Evolutionary conservation across 768 basidiomycete genomes (phyloP).

Genomic region (Scleroderma bovista): DNA sequence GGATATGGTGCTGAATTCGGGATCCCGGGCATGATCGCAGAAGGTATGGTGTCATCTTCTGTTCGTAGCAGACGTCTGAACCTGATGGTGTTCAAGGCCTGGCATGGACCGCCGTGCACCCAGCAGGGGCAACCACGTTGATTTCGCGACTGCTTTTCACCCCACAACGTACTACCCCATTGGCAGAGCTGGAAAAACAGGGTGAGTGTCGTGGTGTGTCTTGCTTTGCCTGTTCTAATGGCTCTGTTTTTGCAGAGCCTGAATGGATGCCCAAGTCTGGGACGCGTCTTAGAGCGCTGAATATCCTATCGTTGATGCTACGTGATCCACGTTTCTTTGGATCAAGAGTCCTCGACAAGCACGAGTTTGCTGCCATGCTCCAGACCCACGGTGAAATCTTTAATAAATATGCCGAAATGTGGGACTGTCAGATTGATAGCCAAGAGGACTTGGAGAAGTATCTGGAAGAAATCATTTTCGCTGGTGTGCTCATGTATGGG

Average conservation of each 20-base stretch:
- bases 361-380: constrained; percentile 31
- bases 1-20: constrained; percentile 65
- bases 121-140: constrained; percentile 29
- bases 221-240: background rate
- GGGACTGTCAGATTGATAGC: constrained; percentile 37
- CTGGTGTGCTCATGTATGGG: constrained; percentile 52
- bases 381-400: constrained; percentile 37
- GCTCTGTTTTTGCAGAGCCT: constrained; percentile 10
- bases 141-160: constrained; percentile 30
- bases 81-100: constrained; percentile 37
- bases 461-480: constrained; percentile 61
- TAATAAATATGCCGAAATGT: constrained; percentile 38
- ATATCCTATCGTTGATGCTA: constrained; percentile 50
- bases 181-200: constrained; percentile 16
- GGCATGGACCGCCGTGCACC: constrained; percentile 51
- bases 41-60: constrained; percentile 38
- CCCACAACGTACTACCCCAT: constrained; percentile 14
- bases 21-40: constrained; percentile 54
- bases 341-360: constrained; percentile 24
- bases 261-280: constrained; percentile 21
- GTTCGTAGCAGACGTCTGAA: background rate
- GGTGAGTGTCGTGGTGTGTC: constrained; percentile 2
- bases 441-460: constrained; percentile 41
- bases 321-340: constrained; percentile 39
- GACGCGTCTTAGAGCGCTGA: constrained; percentile 40